Conservation (phyloP, 2,329 filamentous ascomycete species). For the Didymella sp. region DNA sequence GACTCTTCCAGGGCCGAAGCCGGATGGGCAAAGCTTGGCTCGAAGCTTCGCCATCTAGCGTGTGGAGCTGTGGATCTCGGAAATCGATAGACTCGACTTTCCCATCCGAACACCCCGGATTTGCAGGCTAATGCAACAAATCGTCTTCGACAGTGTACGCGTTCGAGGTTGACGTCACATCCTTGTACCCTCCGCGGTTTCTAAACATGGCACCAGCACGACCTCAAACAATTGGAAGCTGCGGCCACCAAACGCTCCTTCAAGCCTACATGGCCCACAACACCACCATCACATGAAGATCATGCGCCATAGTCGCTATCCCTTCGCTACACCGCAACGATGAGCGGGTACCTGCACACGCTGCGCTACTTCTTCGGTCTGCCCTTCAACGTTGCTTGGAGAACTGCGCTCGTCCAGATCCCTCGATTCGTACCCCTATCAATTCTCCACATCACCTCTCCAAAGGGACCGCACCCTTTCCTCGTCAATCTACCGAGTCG, state of each 20-base stretch:
- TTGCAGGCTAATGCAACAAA: neutral
- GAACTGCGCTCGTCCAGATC: slow-evolving; percentile 47
- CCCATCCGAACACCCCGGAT: slow-evolving; percentile 12
- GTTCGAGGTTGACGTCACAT: slow-evolving; percentile 11
- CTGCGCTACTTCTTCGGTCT: slow-evolving; percentile 48
- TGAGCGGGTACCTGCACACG: slow-evolving; percentile 42
- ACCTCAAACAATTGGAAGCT: slow-evolving; percentile 17
- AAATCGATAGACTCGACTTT: slow-evolving; percentile 8
- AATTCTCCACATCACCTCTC: slow-evolving; percentile 49
- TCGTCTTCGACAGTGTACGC: neutral
- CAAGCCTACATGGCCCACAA: slow-evolving; percentile 1
- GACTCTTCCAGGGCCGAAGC: neutral
- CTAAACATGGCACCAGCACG: slow-evolving; percentile 14
- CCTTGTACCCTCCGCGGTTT: slow-evolving; percentile 3
- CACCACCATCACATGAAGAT: slow-evolving; percentile 2
- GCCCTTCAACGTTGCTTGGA: slow-evolving; percentile 47
- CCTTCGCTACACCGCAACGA: slow-evolving; percentile 22
- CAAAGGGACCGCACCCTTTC: slow-evolving; percentile 53
- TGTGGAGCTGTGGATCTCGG: slow-evolving; percentile 4
- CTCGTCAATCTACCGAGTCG: slow-evolving; percentile 51
- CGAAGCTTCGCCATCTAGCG: slow-evolving; percentile 9
- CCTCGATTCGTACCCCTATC: slow-evolving; percentile 48
- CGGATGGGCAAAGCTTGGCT: slow-evolving; percentile 11
- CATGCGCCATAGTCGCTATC: slow-evolving; percentile 4
- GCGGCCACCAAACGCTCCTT: slow-evolving; percentile 10